Conservation (phyloP, 1,284 basidiomycete species). For the Tausonia pullulans region DNA sequence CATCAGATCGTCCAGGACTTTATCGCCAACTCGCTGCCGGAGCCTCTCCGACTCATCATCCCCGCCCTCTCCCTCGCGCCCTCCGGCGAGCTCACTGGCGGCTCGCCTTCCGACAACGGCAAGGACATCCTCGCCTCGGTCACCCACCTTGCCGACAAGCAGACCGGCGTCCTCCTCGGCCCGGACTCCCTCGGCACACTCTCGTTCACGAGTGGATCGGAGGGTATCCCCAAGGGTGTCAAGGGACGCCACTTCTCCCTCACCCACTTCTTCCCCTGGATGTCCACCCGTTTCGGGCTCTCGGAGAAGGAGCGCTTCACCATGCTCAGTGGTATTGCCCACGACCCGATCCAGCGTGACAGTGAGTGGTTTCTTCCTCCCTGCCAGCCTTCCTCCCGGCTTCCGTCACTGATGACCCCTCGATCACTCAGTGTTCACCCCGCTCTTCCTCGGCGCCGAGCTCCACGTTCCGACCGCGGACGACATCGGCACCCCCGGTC, state of each 20-base stretch:
- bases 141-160: slow-evolving; percentile 25
- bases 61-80: slow-evolving; percentile 71
- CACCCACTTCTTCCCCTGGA: slow-evolving; percentile 99
- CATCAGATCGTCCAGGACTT: slow-evolving; percentile 75
- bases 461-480: slow-evolving; percentile 94
- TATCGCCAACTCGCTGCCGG: slow-evolving; percentile 60
- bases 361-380: slow-evolving; percentile 48
- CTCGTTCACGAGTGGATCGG: slow-evolving; percentile 94
- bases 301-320: slow-evolving; percentile 75
- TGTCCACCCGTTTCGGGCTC: slow-evolving; percentile 80
- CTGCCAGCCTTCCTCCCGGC: background rate
- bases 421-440: slow-evolving; percentile 75
- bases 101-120: slow-evolving; percentile 27
- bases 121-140: slow-evolving; percentile 31
- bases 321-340: slow-evolving; percentile 98
- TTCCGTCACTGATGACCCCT: background rate
- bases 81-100: slow-evolving; percentile 57
- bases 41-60: slow-evolving; percentile 71
- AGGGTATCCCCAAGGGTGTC: slow-evolving; percentile 97
- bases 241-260: slow-evolving; percentile 88
- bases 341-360: slow-evolving; percentile 98
- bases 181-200: slow-evolving; percentile 93
- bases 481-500: slow-evolving; percentile 93
- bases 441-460: slow-evolving; percentile 91
- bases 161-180: slow-evolving; percentile 75